Conservation (phyloP, 1,139 yeast species). For the Lodderomyces theae region DNA sequence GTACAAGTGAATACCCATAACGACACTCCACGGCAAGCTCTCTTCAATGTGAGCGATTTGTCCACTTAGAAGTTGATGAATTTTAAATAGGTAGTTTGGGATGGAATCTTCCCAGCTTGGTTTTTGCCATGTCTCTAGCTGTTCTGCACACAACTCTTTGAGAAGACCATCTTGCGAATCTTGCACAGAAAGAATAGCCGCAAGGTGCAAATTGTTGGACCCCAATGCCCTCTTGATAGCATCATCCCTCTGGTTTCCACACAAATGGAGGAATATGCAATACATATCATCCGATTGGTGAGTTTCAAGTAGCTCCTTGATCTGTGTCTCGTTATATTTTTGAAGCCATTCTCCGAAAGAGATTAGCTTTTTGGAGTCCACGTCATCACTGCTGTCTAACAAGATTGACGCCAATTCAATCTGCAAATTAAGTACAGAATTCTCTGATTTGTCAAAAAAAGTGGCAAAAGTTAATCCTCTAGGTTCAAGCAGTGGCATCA, state of each 20-base stretch:
- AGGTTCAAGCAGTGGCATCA: conserved; percentile 4
- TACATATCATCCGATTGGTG: conserved; percentile 40
- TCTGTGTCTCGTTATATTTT: conserved; percentile 19
- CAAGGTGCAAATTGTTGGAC: conserved; percentile 62
- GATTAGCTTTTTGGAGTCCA: conserved; percentile 33
- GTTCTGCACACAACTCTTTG: conserved; percentile 53
- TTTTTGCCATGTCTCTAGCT: conserved; percentile 63
- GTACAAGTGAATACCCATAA: conserved; percentile 56
- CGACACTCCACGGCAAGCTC: conserved; percentile 65
- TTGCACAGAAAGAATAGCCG: conserved; percentile 64
- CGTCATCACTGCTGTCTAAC: conserved; percentile 18
- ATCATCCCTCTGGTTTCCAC: conserved; percentile 54
- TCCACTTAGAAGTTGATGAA: conserved; percentile 69
- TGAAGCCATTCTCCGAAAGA: conserved; percentile 41
- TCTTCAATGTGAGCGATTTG: conserved; percentile 37
- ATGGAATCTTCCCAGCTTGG: conserved; percentile 40
- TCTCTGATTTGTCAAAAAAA: conserved; percentile 46
- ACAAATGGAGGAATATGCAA: conserved; percentile 49
- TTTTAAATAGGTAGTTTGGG: conserved; percentile 52
- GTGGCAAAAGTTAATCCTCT: conserved; percentile 23
- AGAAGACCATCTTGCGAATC: conserved; percentile 67
- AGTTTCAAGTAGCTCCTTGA: conserved; percentile 18
- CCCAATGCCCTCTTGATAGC: conserved; percentile 64
- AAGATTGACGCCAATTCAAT: conserved; percentile 18
- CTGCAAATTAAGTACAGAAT: not conserved